These are phyloP conservation scores for Fusarium palustre DNA, from an alignment of 2,329 filamentous ascomycete genomes.

Conservation along the genomic window DNA sequence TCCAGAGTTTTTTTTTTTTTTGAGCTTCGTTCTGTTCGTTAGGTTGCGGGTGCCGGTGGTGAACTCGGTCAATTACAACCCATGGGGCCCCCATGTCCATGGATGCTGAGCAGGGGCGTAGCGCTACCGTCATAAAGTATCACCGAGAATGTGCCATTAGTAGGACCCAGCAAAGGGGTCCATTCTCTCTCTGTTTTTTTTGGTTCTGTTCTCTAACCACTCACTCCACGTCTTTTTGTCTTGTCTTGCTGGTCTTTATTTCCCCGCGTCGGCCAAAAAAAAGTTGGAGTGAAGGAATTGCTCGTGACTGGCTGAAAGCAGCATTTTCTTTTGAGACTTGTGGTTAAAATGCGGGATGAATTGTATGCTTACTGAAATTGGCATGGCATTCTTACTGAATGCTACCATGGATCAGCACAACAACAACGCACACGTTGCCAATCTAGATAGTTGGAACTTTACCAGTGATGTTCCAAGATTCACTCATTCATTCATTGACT, in stretches of 20 bases:
- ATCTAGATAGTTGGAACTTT: neutral
- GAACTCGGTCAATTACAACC: constrained; percentile 48
- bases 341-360: constrained; percentile 6
- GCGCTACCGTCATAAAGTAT: constrained; percentile 48
- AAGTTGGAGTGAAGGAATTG: constrained; percentile 19
- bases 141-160: constrained; percentile 52
- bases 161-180: constrained; percentile 23
- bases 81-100: constrained; percentile 25
- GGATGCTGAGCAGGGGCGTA: constrained; percentile 41
- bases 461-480: neutral
- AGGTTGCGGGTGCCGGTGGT: constrained; percentile 16
- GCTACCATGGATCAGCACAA: constrained; percentile 1
- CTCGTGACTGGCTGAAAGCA: constrained; percentile 8
- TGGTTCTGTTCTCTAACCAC: neutral
- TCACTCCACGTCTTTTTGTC: no score
- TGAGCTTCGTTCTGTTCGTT: no score
- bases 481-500: neutral
- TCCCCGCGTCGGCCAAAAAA: constrained; percentile 39
- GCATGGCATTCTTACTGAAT: neutral
- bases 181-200: no score
- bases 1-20: neutral
- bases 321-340: neutral
- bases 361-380: constrained; percentile 1
- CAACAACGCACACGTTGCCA: neutral
- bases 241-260: neutral